Base-by-base conservation (phyloP, 768 basidiomycete genomes). In the Myochromella boudieri region DNA sequence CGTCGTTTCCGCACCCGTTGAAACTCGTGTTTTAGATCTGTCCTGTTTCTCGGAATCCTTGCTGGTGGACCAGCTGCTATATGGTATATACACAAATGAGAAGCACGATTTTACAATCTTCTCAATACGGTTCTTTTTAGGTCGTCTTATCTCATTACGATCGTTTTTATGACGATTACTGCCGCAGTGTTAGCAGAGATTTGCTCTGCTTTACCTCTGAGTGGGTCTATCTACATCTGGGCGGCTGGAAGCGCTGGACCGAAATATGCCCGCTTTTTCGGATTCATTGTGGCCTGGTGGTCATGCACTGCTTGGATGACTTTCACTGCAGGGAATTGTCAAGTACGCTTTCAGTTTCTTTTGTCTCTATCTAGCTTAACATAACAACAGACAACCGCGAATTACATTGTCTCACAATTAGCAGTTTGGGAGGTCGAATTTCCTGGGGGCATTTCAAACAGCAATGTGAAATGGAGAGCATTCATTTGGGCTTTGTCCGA, bases 271-370 rank as follows among this genome's bases (percentile, higher is more conserved):
- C 77, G 93, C 27, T 87, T 95, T 66, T 80, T 91, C 53, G 92
- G 91, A 1, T 92, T 94, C 68, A 64, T 91, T 46, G 92, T 94
- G 12, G 92, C 92, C 24, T 95, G 89, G 87, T 95, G 92, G 92
- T 75, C 89, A 11, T 85, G 84, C 48, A 93, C 91, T 1, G 93
- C 92, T n/a, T 95, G 93, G 93, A 92, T 92, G 80, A 95, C 93
- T 0, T 95, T 94, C 56, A 76, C 83, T 31, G 93, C 93, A 7
- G 81, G 87, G 21, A 94, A 91, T 60, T 91, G 88, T 48, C 91
- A 93, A 71, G 92, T 86, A 36, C 11, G 34, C 15, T 8, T 12
- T 6, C 27, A 20, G n/a, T 47, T 40, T 9, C 21, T 12, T 18
- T 21, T 32, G 18, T 32, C 34, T 33, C 5, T 15, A 10, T 32